Conservation (phyloP, 148 eudicot species). For the Persicaria maculosa region DNA sequence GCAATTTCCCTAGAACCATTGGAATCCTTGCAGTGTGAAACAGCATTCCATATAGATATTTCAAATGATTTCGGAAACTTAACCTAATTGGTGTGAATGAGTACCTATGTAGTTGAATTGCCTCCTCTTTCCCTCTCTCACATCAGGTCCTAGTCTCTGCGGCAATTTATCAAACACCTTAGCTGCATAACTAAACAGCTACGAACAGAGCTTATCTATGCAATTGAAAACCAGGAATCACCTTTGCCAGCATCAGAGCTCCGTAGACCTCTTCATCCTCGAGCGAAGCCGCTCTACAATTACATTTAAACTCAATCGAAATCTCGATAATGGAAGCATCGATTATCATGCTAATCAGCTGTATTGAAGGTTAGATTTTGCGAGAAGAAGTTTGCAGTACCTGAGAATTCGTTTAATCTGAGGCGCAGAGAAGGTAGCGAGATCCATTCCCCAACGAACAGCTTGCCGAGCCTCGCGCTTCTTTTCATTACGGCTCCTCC, state of each 20-base stretch:
- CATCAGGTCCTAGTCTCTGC: slow-evolving; percentile 86
- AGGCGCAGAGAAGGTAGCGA: slow-evolving; percentile 50
- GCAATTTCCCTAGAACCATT: slow-evolving; percentile 56
- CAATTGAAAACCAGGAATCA: slow-evolving; percentile 10
- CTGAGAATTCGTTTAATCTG: slow-evolving; percentile 77
- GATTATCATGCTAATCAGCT: not conserved
- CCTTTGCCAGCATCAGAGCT: slow-evolving; percentile 78
- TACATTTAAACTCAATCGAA: not conserved
- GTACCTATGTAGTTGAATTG: slow-evolving; percentile 84
- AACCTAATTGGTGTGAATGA: not conserved
- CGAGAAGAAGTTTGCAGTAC: slow-evolving; percentile 19
- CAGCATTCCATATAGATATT: not conserved
- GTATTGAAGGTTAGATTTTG: not conserved
- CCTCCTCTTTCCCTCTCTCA: slow-evolving; percentile 87
- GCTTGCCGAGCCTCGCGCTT: slow-evolving; percentile 72
- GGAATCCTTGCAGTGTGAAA: not conserved
- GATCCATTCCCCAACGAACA: slow-evolving; percentile 66
- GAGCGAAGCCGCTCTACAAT: slow-evolving; percentile 59
- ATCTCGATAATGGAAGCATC: not conserved
- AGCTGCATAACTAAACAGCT: slow-evolving; percentile 7
- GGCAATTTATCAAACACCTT: slow-evolving; percentile 33
- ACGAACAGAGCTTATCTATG: not conserved
- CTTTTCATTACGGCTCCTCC: slow-evolving; percentile 57
- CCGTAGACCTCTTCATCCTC: slow-evolving; percentile 72
- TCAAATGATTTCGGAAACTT: not conserved